These are phyloP conservation scores for Cordyceps tenuipes DNA, from an alignment of 2,329 filamentous ascomycete species.

Conservation along the genomic window DNA sequence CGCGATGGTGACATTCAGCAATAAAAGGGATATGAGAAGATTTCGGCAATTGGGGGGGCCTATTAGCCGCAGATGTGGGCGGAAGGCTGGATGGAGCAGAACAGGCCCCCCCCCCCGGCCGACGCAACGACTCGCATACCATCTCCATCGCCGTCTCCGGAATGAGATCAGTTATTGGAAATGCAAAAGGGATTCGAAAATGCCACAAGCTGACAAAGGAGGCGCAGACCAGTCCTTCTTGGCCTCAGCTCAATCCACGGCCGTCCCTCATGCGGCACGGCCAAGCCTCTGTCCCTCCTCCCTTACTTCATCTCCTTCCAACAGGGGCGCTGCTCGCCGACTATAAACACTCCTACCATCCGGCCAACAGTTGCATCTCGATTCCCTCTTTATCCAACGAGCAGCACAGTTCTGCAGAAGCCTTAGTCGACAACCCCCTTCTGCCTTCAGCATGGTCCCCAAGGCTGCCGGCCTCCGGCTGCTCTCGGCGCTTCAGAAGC, in stretches of 20 bases:
- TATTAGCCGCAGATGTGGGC: no score
- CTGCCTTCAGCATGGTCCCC: not conserved
- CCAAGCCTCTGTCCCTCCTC: no score
- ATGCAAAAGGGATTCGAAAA: not conserved
- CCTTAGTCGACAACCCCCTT: not conserved
- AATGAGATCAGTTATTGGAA: not conserved
- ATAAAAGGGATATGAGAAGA: no score
- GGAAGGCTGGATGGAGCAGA: no score
- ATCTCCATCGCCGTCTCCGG: not conserved
- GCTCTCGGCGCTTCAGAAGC: slow-evolving; percentile 1
- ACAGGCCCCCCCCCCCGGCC: no score
- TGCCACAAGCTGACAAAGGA: not conserved
- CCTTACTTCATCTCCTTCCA: no score
- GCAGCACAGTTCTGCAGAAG: not conserved
- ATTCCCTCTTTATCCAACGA: not conserved
- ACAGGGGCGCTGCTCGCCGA: not conserved
- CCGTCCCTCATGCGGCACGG: not conserved
- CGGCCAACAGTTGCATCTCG: not conserved
- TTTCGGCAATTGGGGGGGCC: no score
- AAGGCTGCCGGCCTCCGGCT: slow-evolving; percentile 1
- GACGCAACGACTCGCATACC: not conserved
- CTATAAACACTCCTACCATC: slow-evolving; percentile 2
- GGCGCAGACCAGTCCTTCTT: not conserved
- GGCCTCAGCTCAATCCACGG: not conserved
- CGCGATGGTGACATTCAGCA: no score